Evolutionary conservation across 768 basidiomycete genomes (phyloP), one percentile per base, ranked within the genome.

Genomic region (Suillus weaverae): DNA sequence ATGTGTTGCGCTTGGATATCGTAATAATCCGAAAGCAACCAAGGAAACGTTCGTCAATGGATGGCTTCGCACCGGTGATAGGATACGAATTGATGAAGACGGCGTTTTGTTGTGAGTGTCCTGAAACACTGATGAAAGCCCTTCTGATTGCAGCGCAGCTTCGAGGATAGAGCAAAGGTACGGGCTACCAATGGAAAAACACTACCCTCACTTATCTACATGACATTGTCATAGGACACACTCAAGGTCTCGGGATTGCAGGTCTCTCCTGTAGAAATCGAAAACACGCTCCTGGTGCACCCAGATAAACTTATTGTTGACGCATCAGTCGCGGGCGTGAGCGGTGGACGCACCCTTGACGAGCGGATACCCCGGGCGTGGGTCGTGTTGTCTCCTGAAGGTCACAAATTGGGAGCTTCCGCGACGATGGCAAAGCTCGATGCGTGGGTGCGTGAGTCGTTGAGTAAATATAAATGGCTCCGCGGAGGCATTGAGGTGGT

Each of bases 251-350:
- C 90, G 0, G 92, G 92, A 4, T 80, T 80, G 57, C 92, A 94
- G 74, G 92, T 94, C 0, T 91, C 92, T 0, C 92, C 92, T 0
- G 82, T 84, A 20, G 92, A 94, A 71, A 89, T 94, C 60, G 92
- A 94, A 72, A 80, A 85, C 33, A 83, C 81, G 30, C 77, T 94
- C 2, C 80, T 88, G 22, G 80, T 79, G 0, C 85, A 93, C 44
- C 89, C 91, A 0, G 81, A 82, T 9, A 78, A 78, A 20, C 80
- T 92, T 55, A 83, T 93, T 64, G 75, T 72, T 10, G 92, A 94
- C 66, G 89, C 80, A 16, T 81, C 83, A 1, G 92, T 94, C 20
- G 90, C 89, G 0, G 92, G 92, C 16, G 89, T 94, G 2, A 83
- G 80, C 22, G 90, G 90, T 33, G 89, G 87, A 0, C 86, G 88